phyloP scores from a whole-genome alignment of 768 basidiomycete genomes.

The Lactarius hatsudake region DNA sequence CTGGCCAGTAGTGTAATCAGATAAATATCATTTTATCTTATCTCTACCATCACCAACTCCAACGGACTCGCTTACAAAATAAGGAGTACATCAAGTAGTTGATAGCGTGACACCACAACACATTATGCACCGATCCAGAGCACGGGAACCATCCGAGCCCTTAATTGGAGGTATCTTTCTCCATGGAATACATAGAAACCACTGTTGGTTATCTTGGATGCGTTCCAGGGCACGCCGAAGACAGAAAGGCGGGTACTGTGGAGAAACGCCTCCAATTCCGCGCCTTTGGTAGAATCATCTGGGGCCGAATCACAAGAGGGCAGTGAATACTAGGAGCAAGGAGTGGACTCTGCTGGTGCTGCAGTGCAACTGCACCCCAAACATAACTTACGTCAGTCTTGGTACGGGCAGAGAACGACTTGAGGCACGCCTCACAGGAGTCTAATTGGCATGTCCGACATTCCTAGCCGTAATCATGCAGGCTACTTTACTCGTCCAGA shows the following conservation, averaged over 20 bases:
- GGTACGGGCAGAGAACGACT: slow-evolving; percentile 9
- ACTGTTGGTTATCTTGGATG: slow-evolving; percentile 28
- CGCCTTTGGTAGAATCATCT: slow-evolving; percentile 29
- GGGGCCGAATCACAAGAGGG: slow-evolving; percentile 29
- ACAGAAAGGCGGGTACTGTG: slow-evolving; percentile 19
- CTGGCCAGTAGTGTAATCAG: too few species aligned
- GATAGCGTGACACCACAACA: neutral
- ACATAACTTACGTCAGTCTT: neutral
- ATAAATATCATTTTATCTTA: too few species aligned
- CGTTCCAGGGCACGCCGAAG: slow-evolving; percentile 2
- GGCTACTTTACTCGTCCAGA: slow-evolving; percentile 9
- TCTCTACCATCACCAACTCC: too few species aligned
- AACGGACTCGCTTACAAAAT: slow-evolving; percentile 14
- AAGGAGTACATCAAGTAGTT: neutral
- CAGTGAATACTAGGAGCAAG: slow-evolving; percentile 22
- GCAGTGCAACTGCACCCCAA: neutral
- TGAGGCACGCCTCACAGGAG: neutral
- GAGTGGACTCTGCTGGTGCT: slow-evolving; percentile 5
- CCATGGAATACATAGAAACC: slow-evolving; percentile 23
- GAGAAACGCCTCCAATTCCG: slow-evolving; percentile 29
- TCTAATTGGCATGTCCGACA: slow-evolving; percentile 6
- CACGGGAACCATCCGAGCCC: slow-evolving; percentile 26
- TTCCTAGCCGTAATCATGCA: neutral
- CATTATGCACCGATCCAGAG: neutral
- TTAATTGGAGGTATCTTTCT: slow-evolving; percentile 15